Base-by-base conservation (phyloP, 169 alveolate genomes). In the Perkinsus marinus region DNA sequence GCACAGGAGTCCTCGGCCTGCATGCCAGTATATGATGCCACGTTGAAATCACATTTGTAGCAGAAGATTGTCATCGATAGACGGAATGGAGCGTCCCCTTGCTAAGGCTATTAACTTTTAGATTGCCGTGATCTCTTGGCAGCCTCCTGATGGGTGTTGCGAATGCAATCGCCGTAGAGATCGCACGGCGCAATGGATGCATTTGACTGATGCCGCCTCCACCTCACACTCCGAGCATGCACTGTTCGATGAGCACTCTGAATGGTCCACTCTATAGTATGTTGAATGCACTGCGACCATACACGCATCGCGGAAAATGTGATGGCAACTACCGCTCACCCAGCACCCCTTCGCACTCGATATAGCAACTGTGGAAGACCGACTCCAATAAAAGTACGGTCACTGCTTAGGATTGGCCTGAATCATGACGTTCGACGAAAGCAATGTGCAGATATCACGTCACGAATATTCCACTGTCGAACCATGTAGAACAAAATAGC, bases 291-390 rank as follows among this genome's bases (percentile, higher is more conserved):
- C 57, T 26, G 91, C 91, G 0, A 90, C 91, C 91, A 90, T 90
- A 39, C 91, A 90, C 16, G 43, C 57, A 22, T 90, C 41, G 91
- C 91, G 41, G 39, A 90, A 90, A 17, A 90, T 39, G 39, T 90
- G 79, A 37, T 90, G 91, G 69, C 91, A 90, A 26, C 79, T 47
- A 43, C 79, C 91, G 91, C 91, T 90, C 91, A 17, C 79, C 91
- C 36, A 90, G 91, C 38, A 69, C 91, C 39, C 79, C 41, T 39
- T 90, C 91, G 69, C 91, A 90, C 46, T 90, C 91, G 69, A 90
- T 41, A 39, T 69, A 90, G 91, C 41, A 57, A 13, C 79, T 57
- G n/a, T 57, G 46, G 10, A 10, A 10, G 10, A 10, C 3, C 46
- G 36, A 57, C 7, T 30, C n/a, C n/a, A n/a, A n/a, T n/a, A n/a